phyloP scores from a whole-genome alignment of 1,139 yeast genomes.

The Zygosaccharomyces sapae region DNA sequence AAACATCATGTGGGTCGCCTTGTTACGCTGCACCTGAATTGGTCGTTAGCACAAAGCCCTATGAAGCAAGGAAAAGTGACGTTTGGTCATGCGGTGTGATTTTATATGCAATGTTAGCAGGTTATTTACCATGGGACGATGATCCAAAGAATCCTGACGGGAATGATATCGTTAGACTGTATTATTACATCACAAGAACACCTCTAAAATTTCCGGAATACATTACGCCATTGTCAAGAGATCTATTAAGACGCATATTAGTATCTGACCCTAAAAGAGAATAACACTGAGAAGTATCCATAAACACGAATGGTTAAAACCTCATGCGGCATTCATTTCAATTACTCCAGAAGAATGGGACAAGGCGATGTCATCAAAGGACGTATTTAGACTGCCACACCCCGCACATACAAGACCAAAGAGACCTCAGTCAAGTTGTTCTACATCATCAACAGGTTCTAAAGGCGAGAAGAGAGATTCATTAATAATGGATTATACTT shows the following conservation, averaged over 20 bases:
- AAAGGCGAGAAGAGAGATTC: constrained; percentile 34
- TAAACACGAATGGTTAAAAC: constrained; percentile 81
- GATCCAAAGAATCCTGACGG: constrained; percentile 97
- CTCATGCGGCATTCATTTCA: constrained; percentile 77
- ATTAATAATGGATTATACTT: constrained; percentile 32
- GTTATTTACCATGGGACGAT: constrained; percentile 95
- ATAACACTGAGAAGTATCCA: constrained; percentile 65
- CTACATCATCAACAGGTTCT: constrained; percentile 34
- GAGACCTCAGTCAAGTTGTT: constrained; percentile 36
- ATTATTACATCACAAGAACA: constrained; percentile 86
- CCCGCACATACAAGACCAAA: constrained; percentile 32
- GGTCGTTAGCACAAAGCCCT: constrained; percentile 80
- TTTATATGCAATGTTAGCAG: constrained; percentile 93
- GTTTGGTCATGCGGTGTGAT: constrained; percentile 97
- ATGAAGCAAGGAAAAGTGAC: constrained; percentile 89
- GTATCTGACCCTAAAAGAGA: constrained; percentile 72
- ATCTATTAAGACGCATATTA: constrained; percentile 74
- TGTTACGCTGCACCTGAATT: constrained; percentile 98
- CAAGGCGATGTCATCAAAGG: constrained; percentile 40
- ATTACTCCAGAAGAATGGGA: constrained; percentile 93
- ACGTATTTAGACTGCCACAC: constrained; percentile 41
- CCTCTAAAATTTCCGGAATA: constrained; percentile 95
- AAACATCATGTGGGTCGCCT: constrained; percentile 95
- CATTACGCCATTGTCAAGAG: constrained; percentile 87
- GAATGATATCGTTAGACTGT: constrained; percentile 83